phyloP scores from a whole-genome alignment of 2,329 filamentous ascomycete genomes.

The Biscogniauxia marginata region DNA sequence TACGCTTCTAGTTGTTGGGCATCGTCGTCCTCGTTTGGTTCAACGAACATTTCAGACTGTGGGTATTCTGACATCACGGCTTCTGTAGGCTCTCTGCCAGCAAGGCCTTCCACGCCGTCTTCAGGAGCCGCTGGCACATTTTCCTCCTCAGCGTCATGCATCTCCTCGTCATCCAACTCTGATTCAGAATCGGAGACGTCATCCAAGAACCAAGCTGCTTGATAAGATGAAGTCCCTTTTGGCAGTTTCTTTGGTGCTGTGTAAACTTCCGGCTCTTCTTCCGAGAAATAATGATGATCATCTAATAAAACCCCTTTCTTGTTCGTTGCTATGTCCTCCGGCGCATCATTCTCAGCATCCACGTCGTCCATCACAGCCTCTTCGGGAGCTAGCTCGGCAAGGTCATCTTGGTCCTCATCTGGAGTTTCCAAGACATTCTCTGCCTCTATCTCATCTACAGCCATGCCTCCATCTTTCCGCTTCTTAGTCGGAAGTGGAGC shows the following conservation, averaged over 20 bases:
- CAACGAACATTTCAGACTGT: slow-evolving; percentile 88
- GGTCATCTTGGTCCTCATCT: slow-evolving; percentile 76
- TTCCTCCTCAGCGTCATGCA: slow-evolving; percentile 42
- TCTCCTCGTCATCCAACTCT: slow-evolving; percentile 62
- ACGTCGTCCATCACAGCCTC: slow-evolving; percentile 68
- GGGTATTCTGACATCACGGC: slow-evolving; percentile 84
- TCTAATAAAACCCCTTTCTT: slow-evolving; percentile 90
- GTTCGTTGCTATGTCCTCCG: slow-evolving; percentile 45
- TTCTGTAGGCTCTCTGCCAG: slow-evolving; percentile 69
- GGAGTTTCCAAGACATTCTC: slow-evolving; percentile 67
- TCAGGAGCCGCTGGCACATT: slow-evolving; percentile 64
- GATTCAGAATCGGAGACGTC: slow-evolving; percentile 81
- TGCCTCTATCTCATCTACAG: slow-evolving; percentile 57
- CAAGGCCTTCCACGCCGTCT: slow-evolving; percentile 75
- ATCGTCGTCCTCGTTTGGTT: slow-evolving; percentile 77
- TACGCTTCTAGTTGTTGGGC: slow-evolving; percentile 78
- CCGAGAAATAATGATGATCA: slow-evolving; percentile 97
- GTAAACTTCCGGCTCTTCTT: slow-evolving; percentile 68
- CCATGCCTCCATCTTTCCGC: slow-evolving; percentile 66
- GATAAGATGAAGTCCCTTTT: slow-evolving; percentile 89
- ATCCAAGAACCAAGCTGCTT: slow-evolving; percentile 87
- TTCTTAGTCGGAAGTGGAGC: slow-evolving; percentile 65
- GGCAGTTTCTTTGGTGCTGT: slow-evolving; percentile 72
- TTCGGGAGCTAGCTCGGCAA: slow-evolving; percentile 83
- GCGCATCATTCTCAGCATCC: slow-evolving; percentile 43